Percentiles rank a stretch among this genome's conserved stretches.
These are phyloP conservation scores for Stemphylium beticola DNA, from an alignment of 2,329 filamentous ascomycete species.

Conservation along the genomic window DNA sequence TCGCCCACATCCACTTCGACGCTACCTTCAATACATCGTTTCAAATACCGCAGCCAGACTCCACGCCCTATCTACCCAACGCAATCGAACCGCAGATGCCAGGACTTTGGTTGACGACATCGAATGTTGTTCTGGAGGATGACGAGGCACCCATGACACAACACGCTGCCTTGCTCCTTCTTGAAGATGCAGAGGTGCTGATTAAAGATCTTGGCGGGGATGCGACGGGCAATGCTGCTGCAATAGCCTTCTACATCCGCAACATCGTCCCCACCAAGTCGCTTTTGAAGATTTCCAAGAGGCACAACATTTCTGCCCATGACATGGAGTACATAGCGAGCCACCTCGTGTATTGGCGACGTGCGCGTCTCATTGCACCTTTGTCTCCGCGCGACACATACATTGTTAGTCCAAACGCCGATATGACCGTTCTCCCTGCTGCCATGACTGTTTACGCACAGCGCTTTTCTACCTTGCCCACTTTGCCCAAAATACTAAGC, in stretches of 20 bases:
- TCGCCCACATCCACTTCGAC: constrained; percentile 81
- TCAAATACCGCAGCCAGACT: constrained; percentile 67
- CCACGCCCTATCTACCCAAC: constrained; percentile 74
- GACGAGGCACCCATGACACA: constrained; percentile 77
- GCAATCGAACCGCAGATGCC: constrained; percentile 72
- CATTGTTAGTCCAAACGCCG: constrained; percentile 87
- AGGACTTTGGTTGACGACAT: constrained; percentile 86
- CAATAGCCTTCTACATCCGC: constrained; percentile 75
- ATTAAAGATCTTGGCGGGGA: constrained; percentile 73
- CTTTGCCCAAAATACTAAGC: constrained; percentile 85
- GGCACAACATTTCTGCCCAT: constrained; percentile 73
- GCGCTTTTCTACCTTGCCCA: constrained; percentile 82
- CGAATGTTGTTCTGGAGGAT: constrained; percentile 74
- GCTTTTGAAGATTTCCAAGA: constrained; percentile 74
- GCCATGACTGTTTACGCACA: constrained; percentile 76
- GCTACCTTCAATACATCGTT: constrained; percentile 66
- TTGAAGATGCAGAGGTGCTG: constrained; percentile 82
- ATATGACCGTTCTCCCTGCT: constrained; percentile 71
- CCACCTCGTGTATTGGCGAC: constrained; percentile 95
- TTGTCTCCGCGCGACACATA: constrained; percentile 90
- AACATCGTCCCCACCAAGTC: constrained; percentile 66
- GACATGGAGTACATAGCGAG: constrained; percentile 88
- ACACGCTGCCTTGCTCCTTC: constrained; percentile 83
- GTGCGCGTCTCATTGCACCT: constrained; percentile 88
- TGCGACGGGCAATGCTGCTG: constrained; percentile 74